Percentiles rank a stretch among this genome's conserved stretches.
Conservation (phyloP, 192 early-diverging fungal species). For the Coemansia sp. region DNA sequence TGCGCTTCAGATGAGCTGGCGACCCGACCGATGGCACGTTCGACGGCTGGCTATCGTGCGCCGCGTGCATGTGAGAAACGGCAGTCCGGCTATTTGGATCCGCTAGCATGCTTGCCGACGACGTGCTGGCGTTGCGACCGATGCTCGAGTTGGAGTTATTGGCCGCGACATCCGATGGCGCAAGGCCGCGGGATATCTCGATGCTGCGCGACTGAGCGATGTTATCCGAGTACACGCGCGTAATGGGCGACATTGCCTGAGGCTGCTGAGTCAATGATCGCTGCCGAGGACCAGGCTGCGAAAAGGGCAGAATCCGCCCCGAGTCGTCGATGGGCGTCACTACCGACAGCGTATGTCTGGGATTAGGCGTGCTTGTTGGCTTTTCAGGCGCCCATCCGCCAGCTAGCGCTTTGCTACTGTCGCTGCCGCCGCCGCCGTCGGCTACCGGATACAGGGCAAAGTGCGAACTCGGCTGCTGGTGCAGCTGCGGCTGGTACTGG, state of each 20-base stretch:
- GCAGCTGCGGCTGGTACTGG: background rate
- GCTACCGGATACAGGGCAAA: conserved; percentile 1
- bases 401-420: background rate
- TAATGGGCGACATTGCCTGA: conserved; percentile 11
- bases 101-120: background rate
- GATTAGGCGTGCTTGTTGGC: background rate
- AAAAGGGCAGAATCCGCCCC: background rate
- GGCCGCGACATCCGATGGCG: background rate
- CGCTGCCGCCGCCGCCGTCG: background rate
- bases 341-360: background rate
- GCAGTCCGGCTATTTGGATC: background rate
- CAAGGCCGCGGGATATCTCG: conserved; percentile 15
- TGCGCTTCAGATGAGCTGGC: background rate
- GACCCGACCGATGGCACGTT: background rate
- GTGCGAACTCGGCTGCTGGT: background rate
- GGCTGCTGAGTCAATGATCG: conserved; percentile 42
- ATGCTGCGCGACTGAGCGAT: conserved; percentile 21
- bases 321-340: background rate
- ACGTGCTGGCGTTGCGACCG: conserved; percentile 7
- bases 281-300: conserved; percentile 23
- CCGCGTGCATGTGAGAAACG: background rate
- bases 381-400: background rate
- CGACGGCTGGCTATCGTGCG: background rate
- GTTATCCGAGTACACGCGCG: conserved; percentile 8
- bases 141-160: conserved; percentile 3